phyloP scores from a whole-genome alignment of 1,284 basidiomycete species.

The Cryptococcus hybrid region DNA sequence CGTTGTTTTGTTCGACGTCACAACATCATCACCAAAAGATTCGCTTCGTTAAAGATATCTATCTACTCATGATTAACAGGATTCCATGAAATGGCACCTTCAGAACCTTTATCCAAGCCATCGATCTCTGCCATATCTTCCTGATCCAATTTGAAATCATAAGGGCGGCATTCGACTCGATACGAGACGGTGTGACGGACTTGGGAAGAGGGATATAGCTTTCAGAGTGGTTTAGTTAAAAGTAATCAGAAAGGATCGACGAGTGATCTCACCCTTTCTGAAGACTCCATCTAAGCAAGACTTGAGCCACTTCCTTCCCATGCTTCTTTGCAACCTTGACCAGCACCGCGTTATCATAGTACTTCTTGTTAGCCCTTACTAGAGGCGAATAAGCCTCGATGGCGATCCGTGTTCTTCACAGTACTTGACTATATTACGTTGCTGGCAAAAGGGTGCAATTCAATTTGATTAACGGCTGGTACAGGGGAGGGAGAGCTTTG shows the following conservation, averaged over 20 bases:
- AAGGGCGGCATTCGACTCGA: slow-evolving; percentile 68
- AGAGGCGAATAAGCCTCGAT: slow-evolving; percentile 78
- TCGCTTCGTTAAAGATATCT: neutral
- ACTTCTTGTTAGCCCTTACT: slow-evolving; percentile 55
- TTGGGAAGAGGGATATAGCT: slow-evolving; percentile 73
- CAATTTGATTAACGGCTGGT: slow-evolving; percentile 81
- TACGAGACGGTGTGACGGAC: slow-evolving; percentile 65
- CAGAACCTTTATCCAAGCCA: slow-evolving; percentile 61
- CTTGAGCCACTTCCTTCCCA: slow-evolving; percentile 64
- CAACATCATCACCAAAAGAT: too few relatives aligned
- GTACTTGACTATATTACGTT: slow-evolving; percentile 71
- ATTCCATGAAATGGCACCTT: slow-evolving; percentile 51
- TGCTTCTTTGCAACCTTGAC: slow-evolving; percentile 61
- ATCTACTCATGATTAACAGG: neutral
- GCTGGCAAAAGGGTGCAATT: slow-evolving; percentile 84
- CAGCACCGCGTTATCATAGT: slow-evolving; percentile 59
- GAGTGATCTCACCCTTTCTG: slow-evolving; percentile 66
- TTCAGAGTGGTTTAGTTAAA: neutral
- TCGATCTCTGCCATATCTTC: slow-evolving; percentile 65
- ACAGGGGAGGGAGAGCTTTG: slow-evolving; percentile 67
- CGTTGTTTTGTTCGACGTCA: too few relatives aligned
- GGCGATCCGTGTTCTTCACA: slow-evolving; percentile 66
- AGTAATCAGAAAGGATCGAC: neutral
- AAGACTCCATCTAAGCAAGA: slow-evolving; percentile 79
- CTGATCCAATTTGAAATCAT: slow-evolving; percentile 63